Base-by-base conservation (phyloP, 2,329 filamentous ascomycete species). In the Metarhizium guizhouense region DNA sequence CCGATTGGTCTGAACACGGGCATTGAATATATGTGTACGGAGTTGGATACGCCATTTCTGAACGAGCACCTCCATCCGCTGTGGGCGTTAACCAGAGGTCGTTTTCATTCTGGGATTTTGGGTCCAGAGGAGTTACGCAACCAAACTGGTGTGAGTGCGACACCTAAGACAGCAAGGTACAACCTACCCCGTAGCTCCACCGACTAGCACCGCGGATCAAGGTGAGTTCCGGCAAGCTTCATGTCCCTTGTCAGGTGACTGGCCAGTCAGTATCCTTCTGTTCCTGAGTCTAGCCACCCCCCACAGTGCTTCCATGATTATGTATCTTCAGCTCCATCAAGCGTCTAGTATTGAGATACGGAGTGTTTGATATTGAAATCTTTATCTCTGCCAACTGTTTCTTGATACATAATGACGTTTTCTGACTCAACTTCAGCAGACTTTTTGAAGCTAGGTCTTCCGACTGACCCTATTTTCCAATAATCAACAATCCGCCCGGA, bases 1-100 rank as follows among this genome's bases (percentile, higher is more conserved):
- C 58, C 6, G 74, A 71, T 10, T 71, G 67, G 55, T 83, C 79
- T 42, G 80, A 81, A 67, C 83, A 86, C 48, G 83, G 84, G 64
- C 83, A 86, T 67, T 85, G 83, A 32, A 86, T 83, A 68, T 82
- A 86, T 54, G 81, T 83, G 72, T 86, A 86, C 2, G 83, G 83
- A 51, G 74, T 77, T 60, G 80, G 74, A 54, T 72, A 70, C 56
- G 77, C 67, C 80, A 83, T 83, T 48, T 59, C 59, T 54, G 54
- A 40, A 53, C 47, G 25, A 54, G 58, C 36, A 38, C 54, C 16
- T 48, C 42, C 20, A 34, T 10, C 36, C 14, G 6, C 4, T 20
- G 34, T 47, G 25, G 25, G 40, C 16, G 25, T 53, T 25, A 18
- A 34, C 25, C 6, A 42, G 25, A 48, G 25, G 25, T 47, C 6